phyloP scores from a whole-genome alignment of 2,329 filamentous ascomycete genomes.

The Emergomyces orientalis region DNA sequence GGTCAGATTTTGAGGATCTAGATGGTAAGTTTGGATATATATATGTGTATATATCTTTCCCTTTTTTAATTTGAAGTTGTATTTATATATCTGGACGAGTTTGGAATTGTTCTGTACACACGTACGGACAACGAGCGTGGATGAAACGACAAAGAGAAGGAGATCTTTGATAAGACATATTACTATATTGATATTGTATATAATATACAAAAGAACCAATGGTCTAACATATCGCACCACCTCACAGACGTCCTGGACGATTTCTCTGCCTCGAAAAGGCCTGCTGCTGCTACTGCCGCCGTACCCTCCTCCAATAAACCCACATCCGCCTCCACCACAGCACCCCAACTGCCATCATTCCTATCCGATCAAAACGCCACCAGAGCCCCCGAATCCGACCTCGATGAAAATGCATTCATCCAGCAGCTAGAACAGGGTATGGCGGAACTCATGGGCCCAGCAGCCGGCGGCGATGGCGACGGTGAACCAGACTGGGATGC shows the following conservation, averaged over 20 bases:
- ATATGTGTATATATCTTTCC: background rate
- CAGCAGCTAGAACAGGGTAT: conserved; percentile 84
- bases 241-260: conserved; percentile 77
- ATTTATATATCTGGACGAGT: too few species aligned
- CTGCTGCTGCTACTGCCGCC: conserved; percentile 26
- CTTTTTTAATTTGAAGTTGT: background rate
- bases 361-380: conserved; percentile 19
- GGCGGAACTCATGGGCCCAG: conserved; percentile 67
- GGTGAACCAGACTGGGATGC: conserved; percentile 34
- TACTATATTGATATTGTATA: too few species aligned
- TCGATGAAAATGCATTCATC: conserved; percentile 51
- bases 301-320: conserved; percentile 21
- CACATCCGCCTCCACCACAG: conserved; percentile 20
- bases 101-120: too few species aligned
- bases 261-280: conserved; percentile 57
- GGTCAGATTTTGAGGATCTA: conserved; percentile 89
- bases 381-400: conserved; percentile 16
- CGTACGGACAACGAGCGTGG: too few species aligned
- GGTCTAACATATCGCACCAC: background rate
- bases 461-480: conserved; percentile 62
- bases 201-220: conserved; percentile 3
- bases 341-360: conserved; percentile 15
- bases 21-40: conserved; percentile 53
- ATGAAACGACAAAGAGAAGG: too few species aligned
- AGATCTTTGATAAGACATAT: too few species aligned